Evolutionary conservation across 495 filamentous ascomycete genomes (phyloP), one percentile per base, ranked within the genome.

Genomic region (Extremus antarcticus): DNA sequence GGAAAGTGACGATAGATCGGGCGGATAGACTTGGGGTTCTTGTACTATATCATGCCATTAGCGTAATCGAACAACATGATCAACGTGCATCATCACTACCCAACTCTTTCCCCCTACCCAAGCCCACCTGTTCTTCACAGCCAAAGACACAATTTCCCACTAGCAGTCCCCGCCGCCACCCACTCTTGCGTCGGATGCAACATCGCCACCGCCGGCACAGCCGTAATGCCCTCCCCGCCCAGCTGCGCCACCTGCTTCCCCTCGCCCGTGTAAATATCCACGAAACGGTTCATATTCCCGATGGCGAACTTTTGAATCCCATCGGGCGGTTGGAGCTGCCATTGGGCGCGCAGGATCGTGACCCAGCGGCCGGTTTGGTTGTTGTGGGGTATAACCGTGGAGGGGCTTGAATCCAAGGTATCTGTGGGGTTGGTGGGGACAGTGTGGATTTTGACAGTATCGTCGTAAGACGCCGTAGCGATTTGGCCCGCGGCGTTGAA

Each of bases 221-320:
- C 91, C 13, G 86, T 94, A 57, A 97, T 94, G 2, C 86, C 86
- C 2, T 90, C 85, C 4, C 88, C 87, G 2, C 83, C 86, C 7
- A 98, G 74, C 71, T 97, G 91, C 2, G 88, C 94, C 32, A 98
- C 73, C 68, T 96, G 90, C 63, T 92, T 83, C 1, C 92, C 92
- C 29, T 80, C 73, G 10, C 76, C 71, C 13, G 82, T 83, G 68
- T 84, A 97, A 7, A 98, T 78, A 66, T 98, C 92, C 2, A 97
- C 86, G 59, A 95, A 96, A 19, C 92, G 82, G 66, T 95, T 95
- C 92, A 97, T 97, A 65, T 95, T 97, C 0, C 87, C 94, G 55
- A 98, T 91, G 43, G 82, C 89, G 68, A 97, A 88, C 47, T 87
- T 85, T 52, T 94, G 84, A 4, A 89, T 78, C 22, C 80, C 81